Base-by-base conservation (phyloP, 805 yeast species). In the Spathaspora hagerdaliae region DNA sequence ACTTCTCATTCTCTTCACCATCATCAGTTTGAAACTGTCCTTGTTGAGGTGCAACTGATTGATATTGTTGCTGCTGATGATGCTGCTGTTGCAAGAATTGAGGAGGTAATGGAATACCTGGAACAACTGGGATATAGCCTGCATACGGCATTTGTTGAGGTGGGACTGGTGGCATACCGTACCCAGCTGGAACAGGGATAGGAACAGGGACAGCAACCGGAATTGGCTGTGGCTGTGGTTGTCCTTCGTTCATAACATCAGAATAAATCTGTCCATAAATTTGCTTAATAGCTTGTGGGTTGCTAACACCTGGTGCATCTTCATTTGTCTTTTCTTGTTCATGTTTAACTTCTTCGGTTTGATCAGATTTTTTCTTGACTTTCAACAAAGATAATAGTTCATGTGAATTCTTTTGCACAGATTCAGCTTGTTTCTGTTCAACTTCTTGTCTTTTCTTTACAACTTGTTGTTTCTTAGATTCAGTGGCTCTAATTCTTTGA, bases 221-320 rank as follows among this genome's bases (percentile, higher is more conserved):
- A 29, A 38, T 11, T n/a, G 44, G 46, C 5, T 36, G 29, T 29
- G 44, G 41, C 12, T 29, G 32, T 11, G 3, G 32, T 11, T 29
- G 32, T 29, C 74, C 74, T 43, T 70, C 71, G 50, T 53, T 59
- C 75, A 71, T 70, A 26, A 71, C 74, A 42, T 66, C 63, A 42
- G 67, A 65, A 54, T 70, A 71, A 36, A 71, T 71, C 47, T 69
- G 73, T 2, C 73, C 74, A 46, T 71, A 71, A 39, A 71, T 62
- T 47, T 65, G 73, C 51, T 68, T 66, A 46, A 71, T 66, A 6
- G 74, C 71, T 34, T 63, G 52, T 7, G 66, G 56, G 29, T 58
- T 54, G 8, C 38, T 44, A 6, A 51, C 37, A 11, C 14, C 35
- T 5, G 15, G 34, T 6, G 15, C 27, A 13, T 49, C 53, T 29